phyloP scores from a whole-genome alignment of 2,329 filamentous ascomycete genomes.

The Colletotrichum filicis region DNA sequence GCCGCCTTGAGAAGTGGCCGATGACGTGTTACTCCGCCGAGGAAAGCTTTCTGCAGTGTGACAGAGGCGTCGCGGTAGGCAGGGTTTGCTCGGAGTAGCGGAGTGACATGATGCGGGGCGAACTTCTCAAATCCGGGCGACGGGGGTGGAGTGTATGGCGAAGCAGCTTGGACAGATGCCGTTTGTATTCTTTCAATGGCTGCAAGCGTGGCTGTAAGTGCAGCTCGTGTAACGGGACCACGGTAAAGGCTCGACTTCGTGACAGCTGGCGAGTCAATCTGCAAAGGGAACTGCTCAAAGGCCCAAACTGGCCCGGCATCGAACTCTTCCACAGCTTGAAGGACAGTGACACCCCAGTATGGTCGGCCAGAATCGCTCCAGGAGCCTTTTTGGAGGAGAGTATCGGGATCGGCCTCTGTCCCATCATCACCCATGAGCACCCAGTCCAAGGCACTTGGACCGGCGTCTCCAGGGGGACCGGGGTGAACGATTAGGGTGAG shows the following conservation, averaged over 20 bases:
- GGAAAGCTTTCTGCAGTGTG: slow-evolving; percentile 46
- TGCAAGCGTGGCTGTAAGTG: slow-evolving; percentile 48
- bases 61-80: slow-evolving; percentile 41
- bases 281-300: slow-evolving; percentile 52
- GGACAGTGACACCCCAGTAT: slow-evolving; percentile 53
- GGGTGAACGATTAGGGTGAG: slow-evolving; percentile 54
- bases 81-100: slow-evolving; percentile 30
- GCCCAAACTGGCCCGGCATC: slow-evolving; percentile 57
- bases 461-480: slow-evolving; percentile 53
- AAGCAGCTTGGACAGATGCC: slow-evolving; percentile 12
- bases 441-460: slow-evolving; percentile 54
- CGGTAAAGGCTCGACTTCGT: slow-evolving; percentile 55
- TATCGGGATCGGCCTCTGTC: slow-evolving; percentile 42
- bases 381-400: slow-evolving; percentile 41
- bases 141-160: slow-evolving; percentile 32
- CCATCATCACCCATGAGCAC: slow-evolving; percentile 55
- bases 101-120: slow-evolving; percentile 33
- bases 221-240: slow-evolving; percentile 49
- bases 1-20: slow-evolving; percentile 52
- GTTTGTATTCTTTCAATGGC: slow-evolving; percentile 49
- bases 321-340: slow-evolving; percentile 52
- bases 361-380: slow-evolving; percentile 45
- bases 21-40: slow-evolving; percentile 48
- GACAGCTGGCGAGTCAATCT: slow-evolving; percentile 50
- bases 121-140: slow-evolving; percentile 28